These are phyloP conservation scores for Achaetomium macrosporum DNA, from an alignment of 2,329 filamentous ascomycete genomes.

Conservation along the genomic window DNA sequence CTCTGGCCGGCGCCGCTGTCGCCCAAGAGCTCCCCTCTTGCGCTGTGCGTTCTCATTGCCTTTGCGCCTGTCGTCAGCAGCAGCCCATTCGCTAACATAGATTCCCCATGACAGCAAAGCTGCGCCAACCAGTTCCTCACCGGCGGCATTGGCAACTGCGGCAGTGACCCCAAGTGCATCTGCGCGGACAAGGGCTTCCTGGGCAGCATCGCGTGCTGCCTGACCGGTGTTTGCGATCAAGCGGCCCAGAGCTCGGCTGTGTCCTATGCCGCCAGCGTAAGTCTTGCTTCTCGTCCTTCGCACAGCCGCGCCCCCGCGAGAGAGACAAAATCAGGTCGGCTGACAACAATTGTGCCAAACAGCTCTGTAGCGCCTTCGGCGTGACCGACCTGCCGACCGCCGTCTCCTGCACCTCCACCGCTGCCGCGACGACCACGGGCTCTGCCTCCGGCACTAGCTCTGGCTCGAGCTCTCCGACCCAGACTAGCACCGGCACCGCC, in stretches of 20 bases:
- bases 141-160: conserved; percentile 32
- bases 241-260: conserved; percentile 29
- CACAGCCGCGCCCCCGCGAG: too few relatives aligned
- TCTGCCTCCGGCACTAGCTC: conserved; percentile 7
- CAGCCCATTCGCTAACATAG: conserved; percentile 8
- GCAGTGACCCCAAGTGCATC: conserved; percentile 35
- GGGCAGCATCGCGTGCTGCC: conserved; percentile 35
- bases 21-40: conserved; percentile 50
- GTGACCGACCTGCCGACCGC: conserved; percentile 30
- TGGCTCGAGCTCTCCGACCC: conserved; percentile 6
- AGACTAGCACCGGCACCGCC: conserved; percentile 6
- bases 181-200: conserved; percentile 38
- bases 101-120: conserved; percentile 22
- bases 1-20: conserved; percentile 47
- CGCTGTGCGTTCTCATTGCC: conserved; percentile 43
- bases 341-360: neutral
- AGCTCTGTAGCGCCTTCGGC: conserved; percentile 29
- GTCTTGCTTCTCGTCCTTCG: neutral
- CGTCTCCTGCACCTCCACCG: conserved; percentile 25
- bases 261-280: conserved; percentile 28
- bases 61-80: neutral
- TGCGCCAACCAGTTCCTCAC: conserved; percentile 30
- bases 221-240: conserved; percentile 27
- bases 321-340: neutral
- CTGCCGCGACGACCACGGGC: conserved; percentile 3